Percentiles rank a stretch among this genome's conserved stretches.
These are phyloP conservation scores for Metarhizium anisopliae DNA, from an alignment of 2,329 filamentous ascomycete genomes.

Conservation along the genomic window DNA sequence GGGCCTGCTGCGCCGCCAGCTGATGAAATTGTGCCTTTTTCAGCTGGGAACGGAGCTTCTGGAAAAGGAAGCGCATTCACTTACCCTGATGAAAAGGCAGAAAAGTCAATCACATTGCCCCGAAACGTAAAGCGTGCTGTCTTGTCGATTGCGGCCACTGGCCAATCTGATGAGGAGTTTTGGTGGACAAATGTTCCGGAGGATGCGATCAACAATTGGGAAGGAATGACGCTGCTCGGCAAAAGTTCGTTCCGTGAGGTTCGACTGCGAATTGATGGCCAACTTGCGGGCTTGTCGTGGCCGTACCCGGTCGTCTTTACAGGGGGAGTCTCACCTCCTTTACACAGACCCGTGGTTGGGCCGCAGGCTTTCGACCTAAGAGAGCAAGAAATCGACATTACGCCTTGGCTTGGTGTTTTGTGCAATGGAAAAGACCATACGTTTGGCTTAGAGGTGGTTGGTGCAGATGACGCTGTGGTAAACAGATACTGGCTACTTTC, in stretches of 20 bases:
- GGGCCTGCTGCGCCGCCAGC: conserved; percentile 30
- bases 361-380: conserved; percentile 70
- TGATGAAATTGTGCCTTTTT: conserved; percentile 60
- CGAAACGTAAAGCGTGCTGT: conserved; percentile 59
- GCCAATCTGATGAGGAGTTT: conserved; percentile 70
- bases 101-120: conserved; percentile 52
- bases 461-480: conserved; percentile 48
- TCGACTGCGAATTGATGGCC: conserved; percentile 64
- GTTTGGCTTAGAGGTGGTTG: conserved; percentile 59
- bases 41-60: conserved; percentile 33
- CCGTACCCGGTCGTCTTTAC: conserved; percentile 79
- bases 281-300: conserved; percentile 67
- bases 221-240: conserved; percentile 49
- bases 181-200: conserved; percentile 76
- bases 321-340: conserved; percentile 65
- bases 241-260: conserved; percentile 71
- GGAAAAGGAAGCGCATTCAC: conserved; percentile 57
- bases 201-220: conserved; percentile 50
- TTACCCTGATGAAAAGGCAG: conserved; percentile 54
- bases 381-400: conserved; percentile 76
- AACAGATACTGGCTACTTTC: conserved; percentile 57
- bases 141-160: conserved; percentile 68
- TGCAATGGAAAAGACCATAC: conserved; percentile 56
- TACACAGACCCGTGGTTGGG: conserved; percentile 72
- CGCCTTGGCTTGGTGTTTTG: conserved; percentile 63